A percentile compares a stretch with the other conserved stretches of the same genome.
phyloP scores from a whole-genome alignment of 73 alveolate species.

The Durusdinium trenchii region DNA sequence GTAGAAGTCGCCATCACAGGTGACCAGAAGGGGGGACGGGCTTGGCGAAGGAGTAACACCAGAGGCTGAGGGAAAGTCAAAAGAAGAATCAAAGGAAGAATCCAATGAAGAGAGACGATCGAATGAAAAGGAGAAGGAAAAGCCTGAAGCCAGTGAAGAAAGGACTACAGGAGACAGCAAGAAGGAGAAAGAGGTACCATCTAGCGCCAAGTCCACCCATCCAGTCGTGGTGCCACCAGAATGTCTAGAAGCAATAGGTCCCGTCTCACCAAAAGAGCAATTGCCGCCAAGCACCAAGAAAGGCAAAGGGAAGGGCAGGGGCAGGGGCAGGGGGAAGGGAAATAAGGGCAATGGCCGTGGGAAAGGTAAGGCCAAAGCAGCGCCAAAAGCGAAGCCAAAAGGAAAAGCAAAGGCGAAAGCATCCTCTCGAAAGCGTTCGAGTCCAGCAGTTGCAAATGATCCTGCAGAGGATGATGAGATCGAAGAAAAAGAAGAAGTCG shows the following conservation, averaged over 20 bases:
- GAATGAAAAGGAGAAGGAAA: background rate
- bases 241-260: background rate
- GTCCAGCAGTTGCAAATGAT: too few species aligned
- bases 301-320: background rate
- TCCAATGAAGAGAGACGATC: background rate
- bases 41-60: background rate
- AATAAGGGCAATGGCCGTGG: background rate
- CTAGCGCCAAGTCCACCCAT: background rate
- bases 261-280: background rate
- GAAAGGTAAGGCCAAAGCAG: background rate
- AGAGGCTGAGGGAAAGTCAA: background rate
- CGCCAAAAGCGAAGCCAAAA: background rate
- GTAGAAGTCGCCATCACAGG: background rate
- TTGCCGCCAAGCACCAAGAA: background rate
- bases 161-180: background rate
- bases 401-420: background rate
- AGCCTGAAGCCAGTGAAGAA: background rate
- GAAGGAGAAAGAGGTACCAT: background rate
- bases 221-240: background rate
- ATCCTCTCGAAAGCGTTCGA: background rate
- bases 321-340: background rate
- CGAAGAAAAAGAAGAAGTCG: background rate
- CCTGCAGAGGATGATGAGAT: background rate
- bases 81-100: background rate
- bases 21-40: background rate